Conservation (phyloP, 352 stramenopile genomes). For the Globisporangium solare region DNA sequence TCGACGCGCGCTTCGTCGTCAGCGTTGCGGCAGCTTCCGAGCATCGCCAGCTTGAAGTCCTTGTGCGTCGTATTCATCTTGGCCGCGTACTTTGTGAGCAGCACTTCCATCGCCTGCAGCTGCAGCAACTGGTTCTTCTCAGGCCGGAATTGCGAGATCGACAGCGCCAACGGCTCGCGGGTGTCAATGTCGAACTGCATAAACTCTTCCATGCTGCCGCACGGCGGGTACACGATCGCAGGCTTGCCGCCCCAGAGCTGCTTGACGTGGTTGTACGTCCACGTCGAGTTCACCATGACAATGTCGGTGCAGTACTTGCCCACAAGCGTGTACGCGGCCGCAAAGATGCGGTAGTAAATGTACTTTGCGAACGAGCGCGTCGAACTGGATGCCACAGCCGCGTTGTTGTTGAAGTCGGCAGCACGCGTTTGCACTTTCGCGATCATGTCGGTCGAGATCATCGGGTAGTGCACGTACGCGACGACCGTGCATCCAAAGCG, state of each 20-base stretch:
- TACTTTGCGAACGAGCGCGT: slow-evolving; percentile 91
- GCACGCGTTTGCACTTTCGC: slow-evolving; percentile 87
- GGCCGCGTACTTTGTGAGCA: slow-evolving; percentile 46
- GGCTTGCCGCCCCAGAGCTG: slow-evolving; percentile 85
- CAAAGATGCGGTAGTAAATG: slow-evolving; percentile 95
- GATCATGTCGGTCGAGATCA: slow-evolving; percentile 99
- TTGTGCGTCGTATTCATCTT: slow-evolving; percentile 35
- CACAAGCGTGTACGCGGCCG: slow-evolving; percentile 85
- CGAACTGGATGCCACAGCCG: slow-evolving; percentile 70
- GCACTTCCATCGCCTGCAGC: slow-evolving; percentile 82
- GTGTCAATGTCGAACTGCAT: slow-evolving; percentile 45
- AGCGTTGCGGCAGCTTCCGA: slow-evolving; percentile 94
- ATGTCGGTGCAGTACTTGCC: slow-evolving; percentile 84
- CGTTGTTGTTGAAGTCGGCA: slow-evolving; percentile 93
- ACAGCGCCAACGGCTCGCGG: slow-evolving; percentile 87
- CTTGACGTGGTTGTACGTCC: slow-evolving; percentile 95
- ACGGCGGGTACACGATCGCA: slow-evolving; percentile 94
- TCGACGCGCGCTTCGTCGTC: slow-evolving; percentile 91
- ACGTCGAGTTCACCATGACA: slow-evolving; percentile 98
- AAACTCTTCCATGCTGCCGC: slow-evolving; percentile 86
- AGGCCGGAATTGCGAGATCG: slow-evolving; percentile 97
- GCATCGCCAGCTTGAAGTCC: slow-evolving; percentile 91
- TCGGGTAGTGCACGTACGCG: slow-evolving; percentile 99
- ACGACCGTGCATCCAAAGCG: slow-evolving; percentile 84
- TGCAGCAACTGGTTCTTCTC: slow-evolving; percentile 99